Percentiles rank a stretch among this genome's conserved stretches.
Evolutionary conservation across 345 rosid species (phyloP).

Genomic region (Cardamine occulta): DNA sequence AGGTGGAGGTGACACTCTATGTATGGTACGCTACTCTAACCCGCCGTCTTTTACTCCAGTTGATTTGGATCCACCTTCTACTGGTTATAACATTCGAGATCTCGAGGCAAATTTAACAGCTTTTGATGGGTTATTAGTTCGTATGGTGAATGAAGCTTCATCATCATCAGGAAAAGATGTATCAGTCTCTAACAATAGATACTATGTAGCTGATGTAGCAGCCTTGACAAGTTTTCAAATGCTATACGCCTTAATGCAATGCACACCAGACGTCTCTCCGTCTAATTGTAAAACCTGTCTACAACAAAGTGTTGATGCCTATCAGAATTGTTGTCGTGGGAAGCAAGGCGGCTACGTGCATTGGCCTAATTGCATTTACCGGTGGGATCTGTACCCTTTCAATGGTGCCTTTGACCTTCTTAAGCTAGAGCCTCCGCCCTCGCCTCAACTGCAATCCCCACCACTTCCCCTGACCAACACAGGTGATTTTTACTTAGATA

Average conservation of each 20-base stretch:
- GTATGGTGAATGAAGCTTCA: not conserved
- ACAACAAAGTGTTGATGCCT: not conserved
- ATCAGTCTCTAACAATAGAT: not conserved
- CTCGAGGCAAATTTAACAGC: not conserved
- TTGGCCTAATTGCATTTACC: not conserved
- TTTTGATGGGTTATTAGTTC: not conserved
- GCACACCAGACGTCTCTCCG: not conserved
- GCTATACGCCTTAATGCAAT: not conserved
- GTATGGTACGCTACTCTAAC: constrained; percentile 22
- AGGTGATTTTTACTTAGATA: not conserved
- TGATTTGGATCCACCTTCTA: not conserved
- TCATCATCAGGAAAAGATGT: not conserved
- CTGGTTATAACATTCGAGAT: not conserved
- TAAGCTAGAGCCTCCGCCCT: no score
- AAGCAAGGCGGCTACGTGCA: not conserved
- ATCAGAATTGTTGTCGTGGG: not conserved
- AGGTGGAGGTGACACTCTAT: constrained; percentile 7
- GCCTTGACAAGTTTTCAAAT: not conserved
- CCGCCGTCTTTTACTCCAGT: not conserved
- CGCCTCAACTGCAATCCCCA: no score
- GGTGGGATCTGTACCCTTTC: not conserved
- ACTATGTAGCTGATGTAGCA: not conserved
- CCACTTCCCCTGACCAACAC: not conserved
- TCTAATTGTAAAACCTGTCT: not conserved
- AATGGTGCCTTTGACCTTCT: not conserved